phyloP scores from a whole-genome alignment of 805 yeast genomes.

The Candida sakaeoensis region DNA sequence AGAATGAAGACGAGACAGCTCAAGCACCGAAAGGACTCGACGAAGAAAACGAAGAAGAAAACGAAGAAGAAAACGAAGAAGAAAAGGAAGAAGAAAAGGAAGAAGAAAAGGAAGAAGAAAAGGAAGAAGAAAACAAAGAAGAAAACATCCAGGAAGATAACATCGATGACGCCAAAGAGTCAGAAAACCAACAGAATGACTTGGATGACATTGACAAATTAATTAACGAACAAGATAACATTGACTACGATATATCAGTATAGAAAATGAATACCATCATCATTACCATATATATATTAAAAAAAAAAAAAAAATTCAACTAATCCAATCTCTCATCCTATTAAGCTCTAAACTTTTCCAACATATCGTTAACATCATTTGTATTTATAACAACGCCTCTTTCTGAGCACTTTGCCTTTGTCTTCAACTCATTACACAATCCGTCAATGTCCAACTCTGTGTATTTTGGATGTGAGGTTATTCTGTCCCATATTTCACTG shows the following conservation, averaged over 20 bases:
- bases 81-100: background rate
- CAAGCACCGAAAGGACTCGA: no score
- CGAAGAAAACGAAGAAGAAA: no score
- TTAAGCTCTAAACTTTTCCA: slow-evolving; percentile 24
- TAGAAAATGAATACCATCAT: no score
- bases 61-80: no score
- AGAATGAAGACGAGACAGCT: no score
- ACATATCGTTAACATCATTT: slow-evolving; percentile 63
- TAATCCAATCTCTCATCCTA: background rate
- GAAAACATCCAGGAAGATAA: no score
- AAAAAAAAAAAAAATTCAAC: no score
- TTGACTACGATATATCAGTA: slow-evolving; percentile 36
- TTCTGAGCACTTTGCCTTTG: slow-evolving; percentile 94
- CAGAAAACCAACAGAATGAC: slow-evolving; percentile 1
- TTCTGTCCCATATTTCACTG: slow-evolving; percentile 94
- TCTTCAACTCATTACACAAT: slow-evolving; percentile 80
- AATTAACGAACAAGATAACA: slow-evolving; percentile 36
- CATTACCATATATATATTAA: no score
- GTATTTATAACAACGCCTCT: slow-evolving; percentile 84
- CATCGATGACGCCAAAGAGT: no score
- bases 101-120: background rate
- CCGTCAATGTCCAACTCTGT: slow-evolving; percentile 94
- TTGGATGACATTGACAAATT: slow-evolving; percentile 27
- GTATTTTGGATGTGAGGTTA: slow-evolving; percentile 89
- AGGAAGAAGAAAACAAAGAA: no score